Evolutionary conservation across 495 filamentous ascomycete genomes (phyloP), one percentile per base, ranked within the genome.

Genomic region (Penicillium salamii): DNA sequence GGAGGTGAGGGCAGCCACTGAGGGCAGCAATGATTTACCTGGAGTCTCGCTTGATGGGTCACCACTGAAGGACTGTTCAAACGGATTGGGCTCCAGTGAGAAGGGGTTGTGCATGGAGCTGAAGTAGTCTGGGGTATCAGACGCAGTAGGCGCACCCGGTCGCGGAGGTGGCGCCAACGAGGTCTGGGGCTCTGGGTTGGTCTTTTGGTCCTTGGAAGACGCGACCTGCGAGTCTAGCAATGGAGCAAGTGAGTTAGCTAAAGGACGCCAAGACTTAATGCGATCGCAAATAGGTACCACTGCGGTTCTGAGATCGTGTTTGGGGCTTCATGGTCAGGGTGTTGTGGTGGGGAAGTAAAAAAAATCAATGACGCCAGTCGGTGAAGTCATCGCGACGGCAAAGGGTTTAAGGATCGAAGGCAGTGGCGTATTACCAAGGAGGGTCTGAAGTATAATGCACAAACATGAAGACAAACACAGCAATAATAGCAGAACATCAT

Each of bases 1-100:
- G 11, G 95, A 97, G 11, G 95, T 92, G 56, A 98, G 79, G 28
- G 89, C 81, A 15, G 93, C 90, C 54, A 97, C 90, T 19, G 91
- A 87, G 19, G 93, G 93, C 52, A 98, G 80, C 54, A 95, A 84
- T 14, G 87, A 90, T 65, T 91, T 90, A 34, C 89, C 90, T 11
- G 95, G 90, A 18, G 90, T 93, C 61, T 96, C 89, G 46, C 80
- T 78, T 8, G 46, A 26, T 11, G 86, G 78, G 35, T 53, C 50
- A 46, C 80, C 82, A 42, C 81, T 79, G 65, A 98, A 98, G 0
- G 91, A 96, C 59, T 90, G 84, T 66, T 98, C 93, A 63, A 98
- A 98, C 6, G 92, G 91, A 63, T 98, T 98, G 45, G 90, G 91
- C 65, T 98, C 93, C 55, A 87, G 79, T 43, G 83, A 85, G 66